Base-by-base conservation (phyloP, 345 rosid genomes). In the Gossypium rotundifolium region DNA sequence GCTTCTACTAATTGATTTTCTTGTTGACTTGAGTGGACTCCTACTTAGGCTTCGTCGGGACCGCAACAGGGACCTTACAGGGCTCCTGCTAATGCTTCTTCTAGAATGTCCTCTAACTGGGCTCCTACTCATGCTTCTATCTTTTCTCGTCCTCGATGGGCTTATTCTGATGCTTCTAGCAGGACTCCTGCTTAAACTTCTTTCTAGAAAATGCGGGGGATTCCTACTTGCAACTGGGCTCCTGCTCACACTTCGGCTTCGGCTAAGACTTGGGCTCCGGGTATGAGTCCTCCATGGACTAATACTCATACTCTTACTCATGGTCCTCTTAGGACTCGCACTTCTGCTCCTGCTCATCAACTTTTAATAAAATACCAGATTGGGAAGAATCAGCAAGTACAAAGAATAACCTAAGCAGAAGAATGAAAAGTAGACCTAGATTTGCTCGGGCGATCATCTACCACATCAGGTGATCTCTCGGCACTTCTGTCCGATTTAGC, bases 301-400 rank as follows among this genome's bases (percentile, higher is more conserved):
- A 73, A 87, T 84, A 81, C 95, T 90, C 86, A 87, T 84, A 81
- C 95, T 90, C 86, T 86, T 93, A 86, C 93, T 88, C 69, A 71
- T 74, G 62, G 90, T 76, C 91, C 88, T 91, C 83, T 88, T 87
- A 54, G 97, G 94, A 84, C 92, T 95, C 79, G 87, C 75, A 85
- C 96, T 95, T 80, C 91, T 84, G 83, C 97, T 92, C 91, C 98
- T 94, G 93, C 88, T 79, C 84, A 87, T 82, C 83, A 90, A 81
- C 84, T 84, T 83, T 77, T 74, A 83, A 74, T 87, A 79, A 87
- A 81, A 85, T 70, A 85, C 80, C 73, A 18, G 79, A 81, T 74
- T 66, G 76, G 77, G 83, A 81, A 79, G 84, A 80, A 82, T 79
- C 54, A 60, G 70, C 74, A 83, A 76, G 74, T 75, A 83, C 71